Evolutionary conservation across 768 basidiomycete genomes (phyloP).

Genomic region (Leucocoprinus birnbaumii): DNA sequence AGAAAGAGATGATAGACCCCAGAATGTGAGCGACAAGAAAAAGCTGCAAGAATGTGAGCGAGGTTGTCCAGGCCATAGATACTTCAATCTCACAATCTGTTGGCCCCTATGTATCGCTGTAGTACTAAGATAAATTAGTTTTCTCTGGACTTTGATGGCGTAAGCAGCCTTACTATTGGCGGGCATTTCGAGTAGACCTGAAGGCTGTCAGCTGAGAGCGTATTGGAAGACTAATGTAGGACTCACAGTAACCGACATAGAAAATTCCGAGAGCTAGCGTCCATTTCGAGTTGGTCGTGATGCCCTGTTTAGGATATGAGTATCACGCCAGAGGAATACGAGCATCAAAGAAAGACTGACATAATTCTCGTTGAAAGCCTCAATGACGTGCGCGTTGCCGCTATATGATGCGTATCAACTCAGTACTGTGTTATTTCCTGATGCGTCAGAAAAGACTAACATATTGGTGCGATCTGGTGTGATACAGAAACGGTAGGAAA

Average conservation of each 20-base stretch:
- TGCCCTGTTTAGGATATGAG: slow-evolving; percentile 29
- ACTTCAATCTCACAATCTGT: slow-evolving; percentile 41
- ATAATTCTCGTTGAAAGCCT: slow-evolving; percentile 50
- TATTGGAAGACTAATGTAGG: neutral
- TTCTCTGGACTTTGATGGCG: too few species aligned
- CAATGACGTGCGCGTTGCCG: slow-evolving; percentile 54
- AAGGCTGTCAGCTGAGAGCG: neutral
- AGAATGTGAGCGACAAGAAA: slow-evolving; percentile 49
- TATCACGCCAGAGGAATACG: too few species aligned
- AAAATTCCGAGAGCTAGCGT: slow-evolving; percentile 56
- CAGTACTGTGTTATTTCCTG: neutral
- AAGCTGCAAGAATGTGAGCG: slow-evolving; percentile 32
- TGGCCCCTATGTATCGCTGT: slow-evolving; percentile 55
- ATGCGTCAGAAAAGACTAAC: too few species aligned
- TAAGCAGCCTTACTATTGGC: slow-evolving; percentile 39
- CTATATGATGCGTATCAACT: slow-evolving; percentile 23
- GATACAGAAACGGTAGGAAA: neutral
- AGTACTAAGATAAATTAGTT: slow-evolving; percentile 42
- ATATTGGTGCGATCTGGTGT: slow-evolving; percentile 53
- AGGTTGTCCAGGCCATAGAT: neutral
- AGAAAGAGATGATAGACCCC: slow-evolving; percentile 52
- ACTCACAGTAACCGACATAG: slow-evolving; percentile 57
- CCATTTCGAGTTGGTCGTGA: slow-evolving; percentile 53
- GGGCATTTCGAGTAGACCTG: slow-evolving; percentile 55
- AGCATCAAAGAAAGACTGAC: slow-evolving; percentile 26